Percentiles rank a stretch among this genome's conserved stretches.
phyloP scores from a whole-genome alignment of 129 eudicot species.

The Arctium minus region DNA sequence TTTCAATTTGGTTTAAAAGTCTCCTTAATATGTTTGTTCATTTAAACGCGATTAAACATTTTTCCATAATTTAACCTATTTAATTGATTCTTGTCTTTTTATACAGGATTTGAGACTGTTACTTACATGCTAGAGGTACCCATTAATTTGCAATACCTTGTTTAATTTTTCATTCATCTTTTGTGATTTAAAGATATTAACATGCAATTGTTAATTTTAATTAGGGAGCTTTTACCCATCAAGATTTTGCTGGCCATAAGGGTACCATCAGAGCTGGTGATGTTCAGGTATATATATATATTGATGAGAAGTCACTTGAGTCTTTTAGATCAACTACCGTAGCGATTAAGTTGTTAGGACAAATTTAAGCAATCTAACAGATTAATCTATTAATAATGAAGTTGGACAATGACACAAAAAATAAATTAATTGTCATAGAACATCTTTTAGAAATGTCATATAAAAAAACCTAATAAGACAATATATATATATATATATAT shows the following conservation, averaged over 20 bases:
- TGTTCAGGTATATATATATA: constrained; percentile 53
- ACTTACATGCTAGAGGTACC: constrained; percentile 94
- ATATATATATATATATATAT: no score
- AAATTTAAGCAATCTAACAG: no score
- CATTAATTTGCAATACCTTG: constrained; percentile 1
- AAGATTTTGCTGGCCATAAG: constrained; percentile 92
- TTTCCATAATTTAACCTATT: background rate
- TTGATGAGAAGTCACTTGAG: no score
- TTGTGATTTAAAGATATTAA: background rate
- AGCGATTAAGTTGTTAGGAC: no score
- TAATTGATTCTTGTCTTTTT: background rate
- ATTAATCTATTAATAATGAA: no score
- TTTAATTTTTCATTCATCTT: background rate
- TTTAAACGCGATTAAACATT: background rate
- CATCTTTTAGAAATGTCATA: no score
- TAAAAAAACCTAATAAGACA: no score
- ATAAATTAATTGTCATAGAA: no score
- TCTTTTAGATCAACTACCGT: no score
- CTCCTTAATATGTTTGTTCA: background rate
- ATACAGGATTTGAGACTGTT: constrained; percentile 87
- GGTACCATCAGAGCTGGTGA: constrained; percentile 84
- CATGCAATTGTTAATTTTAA: background rate
- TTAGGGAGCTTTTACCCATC: constrained; percentile 84
- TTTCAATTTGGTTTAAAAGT: background rate
- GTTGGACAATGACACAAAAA: no score